Conservation (phyloP, 495 filamentous ascomycete genomes). For the Xylaria venustula region DNA sequence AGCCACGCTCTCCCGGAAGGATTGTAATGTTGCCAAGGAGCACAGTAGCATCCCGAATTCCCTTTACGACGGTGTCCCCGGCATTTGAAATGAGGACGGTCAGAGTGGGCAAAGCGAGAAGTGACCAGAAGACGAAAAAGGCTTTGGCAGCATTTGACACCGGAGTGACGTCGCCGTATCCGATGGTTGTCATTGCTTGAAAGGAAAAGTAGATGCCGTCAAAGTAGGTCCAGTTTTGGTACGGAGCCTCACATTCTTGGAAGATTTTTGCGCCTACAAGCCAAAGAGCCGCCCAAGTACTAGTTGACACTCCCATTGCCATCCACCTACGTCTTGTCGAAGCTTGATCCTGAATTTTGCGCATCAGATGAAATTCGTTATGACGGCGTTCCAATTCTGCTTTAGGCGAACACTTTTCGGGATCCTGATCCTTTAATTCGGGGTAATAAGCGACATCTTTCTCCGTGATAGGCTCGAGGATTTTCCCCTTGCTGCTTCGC, state of each 20-base stretch:
- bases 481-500: slow-evolving; percentile 43
- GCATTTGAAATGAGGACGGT: slow-evolving; percentile 85
- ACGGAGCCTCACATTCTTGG: slow-evolving; percentile 39
- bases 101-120: slow-evolving; percentile 77
- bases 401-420: slow-evolving; percentile 1
- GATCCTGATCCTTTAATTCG: neutral
- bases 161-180: slow-evolving; percentile 76
- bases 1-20: slow-evolving; percentile 64
- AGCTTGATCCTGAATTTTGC: slow-evolving; percentile 68
- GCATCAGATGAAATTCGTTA: slow-evolving; percentile 81
- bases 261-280: slow-evolving; percentile 76
- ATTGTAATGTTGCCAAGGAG: slow-evolving; percentile 73
- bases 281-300: slow-evolving; percentile 73
- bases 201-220: slow-evolving; percentile 78
- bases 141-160: slow-evolving; percentile 68
- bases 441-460: slow-evolving; percentile 20
- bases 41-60: slow-evolving; percentile 65
- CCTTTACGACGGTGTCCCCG: slow-evolving; percentile 72
- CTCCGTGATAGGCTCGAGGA: slow-evolving; percentile 48
- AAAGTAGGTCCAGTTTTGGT: slow-evolving; percentile 75
- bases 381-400: slow-evolving; percentile 62
- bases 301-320: slow-evolving; percentile 60
- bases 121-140: slow-evolving; percentile 89
- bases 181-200: slow-evolving; percentile 76
- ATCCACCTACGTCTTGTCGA: slow-evolving; percentile 65